Evolutionary conservation across 2,329 filamentous ascomycete genomes (phyloP).

Genomic region (Sclerotinia spermophila): DNA sequence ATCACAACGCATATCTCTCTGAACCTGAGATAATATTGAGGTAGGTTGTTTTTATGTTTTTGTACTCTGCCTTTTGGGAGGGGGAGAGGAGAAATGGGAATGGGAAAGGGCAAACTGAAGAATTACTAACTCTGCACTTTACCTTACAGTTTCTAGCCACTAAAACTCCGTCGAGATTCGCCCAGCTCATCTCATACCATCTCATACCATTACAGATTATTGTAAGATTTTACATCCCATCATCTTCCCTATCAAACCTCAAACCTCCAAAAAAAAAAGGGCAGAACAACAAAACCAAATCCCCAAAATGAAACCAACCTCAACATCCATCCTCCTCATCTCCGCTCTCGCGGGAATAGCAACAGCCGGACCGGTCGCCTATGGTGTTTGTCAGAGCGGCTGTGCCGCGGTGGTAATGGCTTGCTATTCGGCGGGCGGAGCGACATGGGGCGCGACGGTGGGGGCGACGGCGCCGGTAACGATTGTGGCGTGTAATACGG

Average conservation of each 20-base stretch:
- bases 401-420: slow-evolving; percentile 13
- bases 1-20: too few relatives aligned
- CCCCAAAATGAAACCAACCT: neutral
- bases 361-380: neutral
- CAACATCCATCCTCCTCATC: neutral
- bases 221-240: too few relatives aligned
- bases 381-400: slow-evolving; percentile 2
- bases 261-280: neutral
- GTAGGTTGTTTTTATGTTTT: too few relatives aligned
- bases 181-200: too few relatives aligned
- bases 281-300: neutral
- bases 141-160: too few relatives aligned
- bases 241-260: neutral
- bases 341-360: neutral
- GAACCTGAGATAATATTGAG: too few relatives aligned
- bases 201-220: too few relatives aligned
- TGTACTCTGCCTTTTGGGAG: too few relatives aligned
- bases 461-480: slow-evolving; percentile 6
- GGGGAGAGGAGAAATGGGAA: too few relatives aligned
- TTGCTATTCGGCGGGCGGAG: neutral
- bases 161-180: too few relatives aligned
- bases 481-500: slow-evolving; percentile 8
- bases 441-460: neutral
- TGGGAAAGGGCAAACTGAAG: too few relatives aligned
- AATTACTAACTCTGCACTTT: too few relatives aligned